phyloP scores from a whole-genome alignment of 2,329 filamentous ascomycete genomes.

The Xylaria sp. region DNA sequence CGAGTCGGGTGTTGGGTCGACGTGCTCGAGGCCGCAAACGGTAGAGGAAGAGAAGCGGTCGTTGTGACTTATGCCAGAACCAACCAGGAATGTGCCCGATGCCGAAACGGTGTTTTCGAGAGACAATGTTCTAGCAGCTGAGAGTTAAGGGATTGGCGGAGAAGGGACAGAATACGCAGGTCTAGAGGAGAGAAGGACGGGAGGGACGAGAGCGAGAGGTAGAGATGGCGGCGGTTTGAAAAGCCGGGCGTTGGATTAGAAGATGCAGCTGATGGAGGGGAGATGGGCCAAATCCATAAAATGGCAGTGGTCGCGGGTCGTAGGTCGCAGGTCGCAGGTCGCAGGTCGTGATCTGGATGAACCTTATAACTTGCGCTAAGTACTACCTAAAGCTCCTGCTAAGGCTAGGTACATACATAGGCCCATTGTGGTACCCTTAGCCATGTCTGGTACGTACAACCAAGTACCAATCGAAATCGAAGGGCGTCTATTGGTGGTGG shows the following conservation, averaged over 20 bases:
- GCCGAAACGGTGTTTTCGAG: neutral
- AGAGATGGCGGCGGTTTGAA: neutral
- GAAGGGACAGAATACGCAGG: too few relatives aligned
- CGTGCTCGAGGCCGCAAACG: neutral
- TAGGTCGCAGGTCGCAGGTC: too few relatives aligned
- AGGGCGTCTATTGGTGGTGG: too few relatives aligned
- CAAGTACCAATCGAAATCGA: too few relatives aligned
- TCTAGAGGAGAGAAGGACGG: neutral
- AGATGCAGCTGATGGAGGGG: constrained; percentile 19
- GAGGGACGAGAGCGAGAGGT: neutral
- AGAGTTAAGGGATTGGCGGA: neutral
- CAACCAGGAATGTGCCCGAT: constrained; percentile 1
- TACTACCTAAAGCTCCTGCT: too few relatives aligned
- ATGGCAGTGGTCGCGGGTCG: neutral
- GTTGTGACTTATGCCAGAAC: neutral
- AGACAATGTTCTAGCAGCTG: neutral
- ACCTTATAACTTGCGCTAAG: too few relatives aligned
- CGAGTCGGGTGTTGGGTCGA: constrained; percentile 1
- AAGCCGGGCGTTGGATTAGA: constrained; percentile 11
- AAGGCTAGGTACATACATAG: too few relatives aligned
- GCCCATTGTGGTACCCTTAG: too few relatives aligned
- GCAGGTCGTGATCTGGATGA: constrained; percentile 3
- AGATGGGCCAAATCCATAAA: constrained; percentile 20
- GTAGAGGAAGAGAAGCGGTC: neutral
- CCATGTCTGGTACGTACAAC: too few relatives aligned